Conservation (phyloP, 768 basidiomycete species). For the Lanmaoa pseudosensibilis region DNA sequence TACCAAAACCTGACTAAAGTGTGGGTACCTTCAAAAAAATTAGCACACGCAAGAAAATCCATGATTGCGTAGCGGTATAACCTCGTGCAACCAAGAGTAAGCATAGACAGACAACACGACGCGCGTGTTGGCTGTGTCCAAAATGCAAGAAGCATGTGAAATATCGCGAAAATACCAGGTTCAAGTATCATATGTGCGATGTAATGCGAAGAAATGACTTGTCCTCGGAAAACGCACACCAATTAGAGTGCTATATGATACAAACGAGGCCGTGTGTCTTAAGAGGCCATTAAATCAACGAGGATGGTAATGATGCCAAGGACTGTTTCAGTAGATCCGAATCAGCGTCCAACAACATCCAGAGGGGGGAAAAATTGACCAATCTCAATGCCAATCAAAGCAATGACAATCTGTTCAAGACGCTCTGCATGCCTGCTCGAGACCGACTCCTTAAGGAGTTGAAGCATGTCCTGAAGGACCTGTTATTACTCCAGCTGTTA, state of each 20-base stretch:
- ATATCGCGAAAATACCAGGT: conserved; percentile 3
- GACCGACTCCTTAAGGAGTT: conserved; percentile 91
- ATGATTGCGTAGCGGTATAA: conserved; percentile 1
- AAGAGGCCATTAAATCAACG: conserved; percentile 71
- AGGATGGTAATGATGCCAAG: conserved; percentile 90
- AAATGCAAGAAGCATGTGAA: neutral
- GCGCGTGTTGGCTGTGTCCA: neutral
- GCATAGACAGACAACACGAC: neutral
- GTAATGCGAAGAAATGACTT: neutral
- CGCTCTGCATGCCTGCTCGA: conserved; percentile 88
- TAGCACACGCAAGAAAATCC: neutral
- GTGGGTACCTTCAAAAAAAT: neutral
- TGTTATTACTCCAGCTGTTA: conserved; percentile 29
- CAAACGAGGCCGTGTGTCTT: conserved; percentile 10
- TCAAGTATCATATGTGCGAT: conserved; percentile 6
- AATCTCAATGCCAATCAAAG: conserved; percentile 86
- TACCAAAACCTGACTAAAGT: neutral
- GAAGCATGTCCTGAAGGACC: conserved; percentile 97
- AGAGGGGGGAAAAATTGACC: conserved; percentile 41
- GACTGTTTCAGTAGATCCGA: conserved; percentile 42
- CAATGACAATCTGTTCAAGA: conserved; percentile 90
- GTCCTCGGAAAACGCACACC: conserved; percentile 2
- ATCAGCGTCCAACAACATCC: neutral
- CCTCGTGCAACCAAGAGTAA: neutral
- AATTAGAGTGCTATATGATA: conserved; percentile 8